These are phyloP conservation scores for Hippophae tibetana DNA, from an alignment of 306 rosid genomes.

Conservation along the genomic window DNA sequence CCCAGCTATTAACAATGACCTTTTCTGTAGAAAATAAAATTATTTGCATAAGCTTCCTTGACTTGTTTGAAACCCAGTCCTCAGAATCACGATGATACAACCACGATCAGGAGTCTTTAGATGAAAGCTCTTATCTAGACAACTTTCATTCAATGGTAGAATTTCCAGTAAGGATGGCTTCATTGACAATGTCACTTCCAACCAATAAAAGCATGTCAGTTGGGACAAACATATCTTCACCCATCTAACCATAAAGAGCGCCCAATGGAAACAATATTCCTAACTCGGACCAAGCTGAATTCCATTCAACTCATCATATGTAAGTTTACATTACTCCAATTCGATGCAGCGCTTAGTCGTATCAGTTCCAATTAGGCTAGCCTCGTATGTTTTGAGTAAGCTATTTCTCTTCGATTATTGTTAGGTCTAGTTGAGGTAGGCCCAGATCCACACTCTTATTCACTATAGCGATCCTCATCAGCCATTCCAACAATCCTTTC, in stretches of 20 bases:
- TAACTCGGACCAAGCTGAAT: no score
- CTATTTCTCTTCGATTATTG: no score
- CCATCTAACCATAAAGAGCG: conserved; percentile 69
- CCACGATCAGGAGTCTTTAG: conserved; percentile 92
- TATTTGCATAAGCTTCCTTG: conserved; percentile 98
- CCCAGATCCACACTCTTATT: no score
- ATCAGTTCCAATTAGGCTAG: no score
- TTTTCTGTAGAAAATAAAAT: conserved; percentile 93
- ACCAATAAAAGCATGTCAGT: conserved; percentile 98
- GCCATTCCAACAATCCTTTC: no score
- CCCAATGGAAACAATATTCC: conserved; percentile 92
- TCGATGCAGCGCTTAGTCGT: no score
- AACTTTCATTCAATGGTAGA: conserved; percentile 99
- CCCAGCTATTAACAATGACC: conserved; percentile 30
- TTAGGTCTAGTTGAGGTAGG: no score
- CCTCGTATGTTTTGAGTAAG: no score
- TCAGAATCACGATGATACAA: conserved; percentile 84
- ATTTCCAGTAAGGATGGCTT: conserved; percentile 99
- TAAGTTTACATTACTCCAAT: no score
- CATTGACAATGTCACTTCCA: conserved; percentile 91
- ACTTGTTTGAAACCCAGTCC: conserved; percentile 98
- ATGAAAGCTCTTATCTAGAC: conserved; percentile 59
- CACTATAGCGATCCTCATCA: no score
- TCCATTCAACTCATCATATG: no score
- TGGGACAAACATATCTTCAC: conserved; percentile 92